Base-by-base conservation (phyloP, 495 filamentous ascomycete genomes). In the Podospora pseudoanserina region DNA sequence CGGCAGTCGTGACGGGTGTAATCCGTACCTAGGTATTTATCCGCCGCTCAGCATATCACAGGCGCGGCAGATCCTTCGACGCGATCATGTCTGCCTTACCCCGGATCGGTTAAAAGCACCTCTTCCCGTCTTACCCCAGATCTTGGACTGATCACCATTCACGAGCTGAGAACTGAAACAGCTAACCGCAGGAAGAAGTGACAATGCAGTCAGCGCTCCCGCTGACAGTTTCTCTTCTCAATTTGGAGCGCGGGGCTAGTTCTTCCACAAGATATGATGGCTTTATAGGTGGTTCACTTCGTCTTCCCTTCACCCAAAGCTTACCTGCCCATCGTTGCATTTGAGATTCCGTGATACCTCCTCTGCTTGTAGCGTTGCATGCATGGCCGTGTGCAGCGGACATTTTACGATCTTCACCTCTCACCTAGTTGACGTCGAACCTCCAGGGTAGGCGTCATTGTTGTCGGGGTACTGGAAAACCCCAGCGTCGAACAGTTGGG, bases 61-160 rank as follows among this genome's bases (percentile, higher is more conserved):
- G 59, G 65, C 68, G 65, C 64, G 23, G 23, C 34, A 57, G 61
- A 60, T 73, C 72, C 72, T 70, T 74, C 69, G 71, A 71, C 73
- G 65, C 49, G 73, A 49, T 3, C 15, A 73, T 76, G 56, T 67
- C 44, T 44, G 61, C 65, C 61, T 71, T 68, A 58, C 68, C 70
- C 71, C 70, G 70, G 75, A 77, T 74, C 75, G 75, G 75, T 63
- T 77, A 77, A 77, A 75, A 68, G 39, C 61, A 65, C 16, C 20
- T n/a, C 69, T 49, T 13, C 39, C 39, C 39, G 39, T 49, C 39
- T 49, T 32, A 66, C 34, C 65, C 60, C 49, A 63, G 26, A 63
- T 64, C 54, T 32, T 63, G 28, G 23, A 49, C 60, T 15, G 28
- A 59, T 64, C 65, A 49, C 15, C 15, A 16, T 23, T 27, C 23